These are phyloP conservation scores for Bolboschoenus planiculmis DNA, from an alignment of 176 grass and related monocot species.

Conservation along the genomic window DNA sequence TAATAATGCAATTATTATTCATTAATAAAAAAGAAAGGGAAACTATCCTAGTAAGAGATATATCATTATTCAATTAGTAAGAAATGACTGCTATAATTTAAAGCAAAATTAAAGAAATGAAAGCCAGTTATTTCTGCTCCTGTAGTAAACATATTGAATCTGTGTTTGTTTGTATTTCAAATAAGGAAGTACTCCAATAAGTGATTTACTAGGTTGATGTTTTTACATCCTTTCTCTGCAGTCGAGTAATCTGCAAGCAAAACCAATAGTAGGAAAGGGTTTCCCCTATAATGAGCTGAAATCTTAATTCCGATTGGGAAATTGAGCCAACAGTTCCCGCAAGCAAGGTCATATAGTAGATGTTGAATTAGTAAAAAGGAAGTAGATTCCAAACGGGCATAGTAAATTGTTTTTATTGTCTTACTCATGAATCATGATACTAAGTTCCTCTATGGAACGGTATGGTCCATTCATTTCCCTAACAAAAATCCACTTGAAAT, in stretches of 20 bases:
- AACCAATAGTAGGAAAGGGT: neutral
- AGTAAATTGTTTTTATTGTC: neutral
- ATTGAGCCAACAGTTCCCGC: neutral
- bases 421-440: no score
- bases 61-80: neutral
- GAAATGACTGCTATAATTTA: neutral
- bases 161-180: neutral
- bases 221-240: neutral
- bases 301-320: neutral
- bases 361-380: neutral
- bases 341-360: neutral
- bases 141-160: neutral
- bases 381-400: neutral
- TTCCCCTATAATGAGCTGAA: neutral
- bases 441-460: neutral
- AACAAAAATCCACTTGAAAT: neutral
- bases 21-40: neutral
- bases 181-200: neutral
- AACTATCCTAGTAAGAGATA: neutral
- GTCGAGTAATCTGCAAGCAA: neutral
- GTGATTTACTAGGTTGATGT: neutral
- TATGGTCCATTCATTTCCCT: neutral
- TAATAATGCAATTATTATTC: neutral
- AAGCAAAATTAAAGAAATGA: neutral
- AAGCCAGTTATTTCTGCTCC: neutral